Conservation (phyloP, 2,329 filamentous ascomycete species). For the Fusarium sp. region DNA sequence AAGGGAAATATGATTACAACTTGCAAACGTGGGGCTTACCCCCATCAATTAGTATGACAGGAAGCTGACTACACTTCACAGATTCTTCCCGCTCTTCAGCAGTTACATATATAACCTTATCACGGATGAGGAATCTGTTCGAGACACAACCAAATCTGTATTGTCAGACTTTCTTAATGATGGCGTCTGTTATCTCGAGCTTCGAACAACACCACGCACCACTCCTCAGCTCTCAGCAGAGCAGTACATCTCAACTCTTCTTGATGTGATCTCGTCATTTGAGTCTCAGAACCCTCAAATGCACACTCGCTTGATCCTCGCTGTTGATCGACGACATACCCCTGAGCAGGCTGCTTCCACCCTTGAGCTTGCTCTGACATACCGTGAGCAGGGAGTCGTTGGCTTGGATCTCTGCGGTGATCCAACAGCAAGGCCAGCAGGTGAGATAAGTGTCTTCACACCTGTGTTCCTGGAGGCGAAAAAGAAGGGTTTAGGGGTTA, state of each 20-base stretch:
- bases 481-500: constrained; percentile 65
- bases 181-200: constrained; percentile 79
- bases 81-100: constrained; percentile 81
- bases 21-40: constrained; percentile 65
- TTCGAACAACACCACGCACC: constrained; percentile 79
- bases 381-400: constrained; percentile 66
- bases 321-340: constrained; percentile 73
- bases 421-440: constrained; percentile 60
- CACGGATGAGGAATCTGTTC: constrained; percentile 66
- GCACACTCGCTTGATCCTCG: constrained; percentile 73
- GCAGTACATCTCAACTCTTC: constrained; percentile 71
- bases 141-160: constrained; percentile 70
- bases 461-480: constrained; percentile 67
- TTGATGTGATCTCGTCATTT: constrained; percentile 67
- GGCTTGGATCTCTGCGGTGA: constrained; percentile 84
- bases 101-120: constrained; percentile 81
- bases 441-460: constrained; percentile 67
- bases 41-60: not conserved
- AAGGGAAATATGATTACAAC: constrained; percentile 75
- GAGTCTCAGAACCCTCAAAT: constrained; percentile 55
- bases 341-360: constrained; percentile 67
- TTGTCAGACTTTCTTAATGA: constrained; percentile 72
- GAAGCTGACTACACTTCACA: constrained; percentile 42
- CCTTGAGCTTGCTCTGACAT: constrained; percentile 67
- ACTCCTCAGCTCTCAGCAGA: constrained; percentile 66